These are phyloP conservation scores for Plasmodium falciparum DNA, from an alignment of 169 alveolate species.

Conservation along the genomic window DNA sequence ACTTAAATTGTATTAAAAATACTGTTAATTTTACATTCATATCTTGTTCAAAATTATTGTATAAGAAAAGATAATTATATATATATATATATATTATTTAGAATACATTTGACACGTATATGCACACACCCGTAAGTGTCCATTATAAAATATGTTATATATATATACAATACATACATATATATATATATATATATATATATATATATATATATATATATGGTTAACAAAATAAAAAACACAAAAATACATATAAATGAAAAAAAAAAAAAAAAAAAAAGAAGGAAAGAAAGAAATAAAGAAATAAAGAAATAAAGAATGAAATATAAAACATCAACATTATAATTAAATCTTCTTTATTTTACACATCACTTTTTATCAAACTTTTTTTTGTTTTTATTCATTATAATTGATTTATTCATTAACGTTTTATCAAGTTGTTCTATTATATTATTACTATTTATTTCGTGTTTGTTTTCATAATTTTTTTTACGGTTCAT, in stretches of 20 bases:
- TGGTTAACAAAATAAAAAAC: not conserved
- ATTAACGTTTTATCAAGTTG: conserved; percentile 65
- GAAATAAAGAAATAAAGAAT: not conserved
- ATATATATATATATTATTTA: no score
- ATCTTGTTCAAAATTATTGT: no score
- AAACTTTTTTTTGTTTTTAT: conserved; percentile 37
- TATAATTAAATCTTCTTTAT: no score
- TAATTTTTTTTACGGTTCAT: not conserved
- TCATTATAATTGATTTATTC: conserved; percentile 70
- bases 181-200: no score
- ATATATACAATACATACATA: no score
- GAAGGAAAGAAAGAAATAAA: not conserved
- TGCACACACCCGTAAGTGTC: no score
- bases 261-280: not conserved
- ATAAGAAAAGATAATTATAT: no score
- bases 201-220: no score
- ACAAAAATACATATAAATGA: not conserved
- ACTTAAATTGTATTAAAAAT: no score
- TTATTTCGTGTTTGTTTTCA: not conserved
- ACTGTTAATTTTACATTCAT: no score
- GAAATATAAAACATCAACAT: not conserved
- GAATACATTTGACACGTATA: no score
- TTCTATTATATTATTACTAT: conserved; percentile 48
- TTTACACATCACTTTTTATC: not conserved
- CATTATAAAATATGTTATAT: no score